Percentiles rank a stretch among this genome's conserved stretches.
These are phyloP conservation scores for Candida cerambycidarum DNA, from an alignment of 805 yeast species.

Conservation along the genomic window DNA sequence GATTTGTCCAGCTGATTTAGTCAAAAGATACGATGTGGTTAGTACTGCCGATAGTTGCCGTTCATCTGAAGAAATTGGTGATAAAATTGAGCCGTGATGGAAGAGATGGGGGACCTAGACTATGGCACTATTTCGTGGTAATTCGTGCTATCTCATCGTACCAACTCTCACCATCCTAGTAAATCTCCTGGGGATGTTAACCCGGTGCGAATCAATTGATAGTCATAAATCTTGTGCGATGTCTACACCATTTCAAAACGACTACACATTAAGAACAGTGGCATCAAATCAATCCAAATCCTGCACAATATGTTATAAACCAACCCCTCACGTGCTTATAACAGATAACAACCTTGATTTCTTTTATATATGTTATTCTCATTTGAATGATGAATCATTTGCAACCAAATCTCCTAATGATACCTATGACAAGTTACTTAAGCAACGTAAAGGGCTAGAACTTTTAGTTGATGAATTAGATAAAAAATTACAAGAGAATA, in stretches of 20 bases:
- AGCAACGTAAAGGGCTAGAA: constrained; percentile 21
- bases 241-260: constrained; percentile 30
- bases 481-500: constrained; percentile 22
- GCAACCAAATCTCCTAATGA: constrained; percentile 40
- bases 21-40: constrained; percentile 20
- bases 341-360: constrained; percentile 49
- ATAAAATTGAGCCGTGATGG: too few relatives aligned
- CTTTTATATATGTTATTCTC: constrained; percentile 51
- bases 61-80: too few relatives aligned
- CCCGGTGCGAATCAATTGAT: too few relatives aligned
- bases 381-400: constrained; percentile 48
- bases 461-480: constrained; percentile 20
- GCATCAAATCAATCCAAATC: constrained; percentile 42
- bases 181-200: too few relatives aligned
- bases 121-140: too few relatives aligned
- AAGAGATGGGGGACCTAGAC: too few relatives aligned
- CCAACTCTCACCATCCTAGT: too few relatives aligned
- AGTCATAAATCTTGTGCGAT: background rate
- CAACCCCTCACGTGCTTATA: constrained; percentile 46
- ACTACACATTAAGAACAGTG: constrained; percentile 43
- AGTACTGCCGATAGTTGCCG: constrained; percentile 51
- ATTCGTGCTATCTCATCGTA: too few relatives aligned
- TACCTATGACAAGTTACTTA: constrained; percentile 28
- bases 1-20: constrained; percentile 14
- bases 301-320: constrained; percentile 52